Evolutionary conservation across 176 grass and related monocot genomes (phyloP).

Genomic region (Musa beccarii): DNA sequence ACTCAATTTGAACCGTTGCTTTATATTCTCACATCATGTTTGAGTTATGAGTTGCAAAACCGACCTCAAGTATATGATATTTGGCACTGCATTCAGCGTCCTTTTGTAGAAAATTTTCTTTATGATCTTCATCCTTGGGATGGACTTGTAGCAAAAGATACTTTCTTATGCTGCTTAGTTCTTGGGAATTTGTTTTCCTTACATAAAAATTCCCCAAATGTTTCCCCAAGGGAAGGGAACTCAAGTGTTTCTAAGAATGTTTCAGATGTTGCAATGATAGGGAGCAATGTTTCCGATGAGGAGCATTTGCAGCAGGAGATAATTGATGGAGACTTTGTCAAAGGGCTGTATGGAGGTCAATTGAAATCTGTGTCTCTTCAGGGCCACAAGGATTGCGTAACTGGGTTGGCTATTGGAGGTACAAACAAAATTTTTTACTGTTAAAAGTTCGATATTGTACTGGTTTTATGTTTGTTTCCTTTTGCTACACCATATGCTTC

Average conservation of each 20-base stretch:
- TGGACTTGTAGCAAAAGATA: conserved; percentile 28
- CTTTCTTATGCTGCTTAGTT: conserved; percentile 38
- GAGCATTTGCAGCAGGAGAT: conserved; percentile 12
- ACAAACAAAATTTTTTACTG: conserved; percentile 7
- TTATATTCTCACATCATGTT: conserved; percentile 32
- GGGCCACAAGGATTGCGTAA: conserved; percentile 76
- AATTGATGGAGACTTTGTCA: conserved; percentile 21
- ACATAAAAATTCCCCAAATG: conserved; percentile 14
- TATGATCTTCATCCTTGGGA: conserved; percentile 33
- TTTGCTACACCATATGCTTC: no score
- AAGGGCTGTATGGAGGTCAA: conserved; percentile 1
- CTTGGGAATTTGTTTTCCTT: conserved; percentile 39
- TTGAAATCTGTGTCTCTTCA: conserved; percentile 39
- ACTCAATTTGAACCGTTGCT: conserved; percentile 37
- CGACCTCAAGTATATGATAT: conserved; percentile 48
- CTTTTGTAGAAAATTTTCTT: conserved; percentile 16
- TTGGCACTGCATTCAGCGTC: conserved; percentile 37
- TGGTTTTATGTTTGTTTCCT: not conserved
- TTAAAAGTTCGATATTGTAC: not conserved
- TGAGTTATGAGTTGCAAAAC: conserved; percentile 53
- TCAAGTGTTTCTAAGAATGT: conserved; percentile 1
- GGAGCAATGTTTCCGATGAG: conserved; percentile 17
- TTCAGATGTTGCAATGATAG: conserved; percentile 22
- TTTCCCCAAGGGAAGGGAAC: conserved; percentile 22
- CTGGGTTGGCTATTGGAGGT: conserved; percentile 78